Conservation (phyloP, 2,329 filamentous ascomycete genomes). For the Aspergillus pseudonomiae region DNA sequence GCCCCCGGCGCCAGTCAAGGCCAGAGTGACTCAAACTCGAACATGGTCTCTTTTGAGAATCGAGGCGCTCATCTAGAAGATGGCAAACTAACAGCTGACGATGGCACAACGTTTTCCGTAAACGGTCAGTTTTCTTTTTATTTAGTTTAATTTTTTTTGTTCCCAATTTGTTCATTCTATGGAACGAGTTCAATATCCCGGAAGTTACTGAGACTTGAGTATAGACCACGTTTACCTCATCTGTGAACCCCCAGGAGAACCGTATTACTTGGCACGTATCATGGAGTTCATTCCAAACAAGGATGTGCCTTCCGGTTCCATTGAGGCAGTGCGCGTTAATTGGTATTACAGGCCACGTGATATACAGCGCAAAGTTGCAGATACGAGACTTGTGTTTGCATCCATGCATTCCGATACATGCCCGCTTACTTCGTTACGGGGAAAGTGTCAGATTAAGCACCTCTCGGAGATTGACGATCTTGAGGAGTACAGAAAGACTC, state of each 20-base stretch:
- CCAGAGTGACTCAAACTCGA: slow-evolving; percentile 72
- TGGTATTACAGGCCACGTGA: slow-evolving; percentile 98
- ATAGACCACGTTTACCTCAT: slow-evolving; percentile 87
- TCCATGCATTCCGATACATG: slow-evolving; percentile 99
- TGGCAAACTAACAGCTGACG: slow-evolving; percentile 82
- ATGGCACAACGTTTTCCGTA: slow-evolving; percentile 78
- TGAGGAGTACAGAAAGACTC: slow-evolving; percentile 79
- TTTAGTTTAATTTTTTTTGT: slow-evolving; percentile 22
- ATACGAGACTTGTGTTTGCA: slow-evolving; percentile 88
- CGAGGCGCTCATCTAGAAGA: slow-evolving; percentile 70
- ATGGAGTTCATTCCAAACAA: slow-evolving; percentile 94
- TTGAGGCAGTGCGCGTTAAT: slow-evolving; percentile 90
- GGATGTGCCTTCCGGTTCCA: slow-evolving; percentile 70
- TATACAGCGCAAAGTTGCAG: slow-evolving; percentile 86
- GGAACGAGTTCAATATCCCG: neutral
- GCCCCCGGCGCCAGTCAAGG: slow-evolving; percentile 35
- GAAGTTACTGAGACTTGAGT: slow-evolving; percentile 8
- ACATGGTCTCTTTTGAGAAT: slow-evolving; percentile 85
- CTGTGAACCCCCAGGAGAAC: slow-evolving; percentile 95
- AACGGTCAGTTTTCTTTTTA: slow-evolving; percentile 70
- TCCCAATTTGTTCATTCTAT: slow-evolving; percentile 7
- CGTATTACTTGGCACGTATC: slow-evolving; percentile 94
- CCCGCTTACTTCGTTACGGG: slow-evolving; percentile 86
- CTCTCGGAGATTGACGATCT: slow-evolving; percentile 81
- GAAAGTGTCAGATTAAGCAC: slow-evolving; percentile 90